Conservation (phyloP, 2,329 filamentous ascomycete species). For the Aspergillus pseudoglaucus region DNA sequence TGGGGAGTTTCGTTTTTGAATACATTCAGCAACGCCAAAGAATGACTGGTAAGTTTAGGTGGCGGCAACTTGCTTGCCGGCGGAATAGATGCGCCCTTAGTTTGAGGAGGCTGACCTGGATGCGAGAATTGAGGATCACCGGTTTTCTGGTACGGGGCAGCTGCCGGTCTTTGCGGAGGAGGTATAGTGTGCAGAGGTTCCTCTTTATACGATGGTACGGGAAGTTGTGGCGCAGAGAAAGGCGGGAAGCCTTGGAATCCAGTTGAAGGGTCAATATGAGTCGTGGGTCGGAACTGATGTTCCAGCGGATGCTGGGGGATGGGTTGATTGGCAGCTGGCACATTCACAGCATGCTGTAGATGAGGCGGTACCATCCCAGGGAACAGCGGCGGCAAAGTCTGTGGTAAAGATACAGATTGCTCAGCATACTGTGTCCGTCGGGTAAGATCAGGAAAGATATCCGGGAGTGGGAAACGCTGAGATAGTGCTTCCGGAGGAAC, state of each 20-base stretch:
- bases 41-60: conserved; percentile 53
- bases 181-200: conserved; percentile 9
- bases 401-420: conserved; percentile 25
- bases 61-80: conserved; percentile 53
- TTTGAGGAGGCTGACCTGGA: conserved; percentile 24
- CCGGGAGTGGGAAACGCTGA: conserved; percentile 46
- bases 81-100: conserved; percentile 44
- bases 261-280: conserved; percentile 14
- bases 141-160: conserved; percentile 42
- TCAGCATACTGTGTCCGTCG: conserved; percentile 24
- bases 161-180: conserved; percentile 17
- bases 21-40: conserved; percentile 51
- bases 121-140: conserved; percentile 41
- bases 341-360: conserved; percentile 6
- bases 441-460: conserved; percentile 35
- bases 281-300: conserved; percentile 6
- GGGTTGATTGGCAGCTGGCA: conserved; percentile 3
- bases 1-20: conserved; percentile 43
- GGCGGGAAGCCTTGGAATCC: conserved; percentile 16
- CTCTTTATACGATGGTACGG: conserved; percentile 15
- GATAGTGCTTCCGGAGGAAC: conserved; percentile 51
- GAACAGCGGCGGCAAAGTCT: conserved; percentile 12
- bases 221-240: conserved; percentile 16
- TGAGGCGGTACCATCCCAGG: conserved; percentile 7
- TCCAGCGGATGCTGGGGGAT: conserved; percentile 6